Evolutionary conservation across 345 rosid species (phyloP).

Genomic region (Linum tenue): DNA sequence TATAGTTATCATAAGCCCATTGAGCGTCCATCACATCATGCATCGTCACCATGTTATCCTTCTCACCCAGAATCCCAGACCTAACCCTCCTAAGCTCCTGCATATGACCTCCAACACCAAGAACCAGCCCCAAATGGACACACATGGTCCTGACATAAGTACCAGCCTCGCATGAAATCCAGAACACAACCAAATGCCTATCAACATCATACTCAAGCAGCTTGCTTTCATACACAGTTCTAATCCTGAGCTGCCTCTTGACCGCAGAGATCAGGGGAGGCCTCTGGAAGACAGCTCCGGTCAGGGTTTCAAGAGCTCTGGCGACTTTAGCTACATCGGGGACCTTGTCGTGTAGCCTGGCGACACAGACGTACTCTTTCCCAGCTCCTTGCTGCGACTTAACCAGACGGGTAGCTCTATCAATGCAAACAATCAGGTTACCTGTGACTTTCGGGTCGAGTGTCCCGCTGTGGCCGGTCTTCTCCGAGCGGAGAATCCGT

Average conservation of each 20-base stretch:
- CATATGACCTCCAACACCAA: conserved; percentile 97
- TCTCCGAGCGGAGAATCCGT: conserved; percentile 81
- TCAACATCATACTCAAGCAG: conserved; percentile 72
- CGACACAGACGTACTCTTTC: conserved; percentile 92
- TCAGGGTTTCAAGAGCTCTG: conserved; percentile 77
- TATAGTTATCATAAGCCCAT: conserved; percentile 54
- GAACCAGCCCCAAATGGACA: conserved; percentile 80
- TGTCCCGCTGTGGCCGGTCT: conserved; percentile 93
- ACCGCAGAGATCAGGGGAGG: conserved; percentile 94
- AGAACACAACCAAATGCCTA: conserved; percentile 83
- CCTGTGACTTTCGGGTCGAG: conserved; percentile 96
- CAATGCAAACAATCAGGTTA: conserved; percentile 82
- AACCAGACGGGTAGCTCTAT: conserved; percentile 87
- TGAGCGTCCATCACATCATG: conserved; percentile 99
- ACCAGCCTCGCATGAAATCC: conserved; percentile 95
- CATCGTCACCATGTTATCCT: conserved; percentile 95
- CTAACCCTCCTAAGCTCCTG: conserved; percentile 90
- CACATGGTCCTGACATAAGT: conserved; percentile 93
- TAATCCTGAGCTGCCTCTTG: conserved; percentile 87
- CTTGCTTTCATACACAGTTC: conserved; percentile 85
- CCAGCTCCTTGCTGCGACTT: conserved; percentile 98
- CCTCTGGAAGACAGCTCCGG: conserved; percentile 89
- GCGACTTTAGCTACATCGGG: conserved; percentile 77
- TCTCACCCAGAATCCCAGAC: conserved; percentile 89
- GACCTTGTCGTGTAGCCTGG: conserved; percentile 76